Evolutionary conservation across 345 rosid genomes (phyloP).

Genomic region (Crucihimalaya himalaica): DNA sequence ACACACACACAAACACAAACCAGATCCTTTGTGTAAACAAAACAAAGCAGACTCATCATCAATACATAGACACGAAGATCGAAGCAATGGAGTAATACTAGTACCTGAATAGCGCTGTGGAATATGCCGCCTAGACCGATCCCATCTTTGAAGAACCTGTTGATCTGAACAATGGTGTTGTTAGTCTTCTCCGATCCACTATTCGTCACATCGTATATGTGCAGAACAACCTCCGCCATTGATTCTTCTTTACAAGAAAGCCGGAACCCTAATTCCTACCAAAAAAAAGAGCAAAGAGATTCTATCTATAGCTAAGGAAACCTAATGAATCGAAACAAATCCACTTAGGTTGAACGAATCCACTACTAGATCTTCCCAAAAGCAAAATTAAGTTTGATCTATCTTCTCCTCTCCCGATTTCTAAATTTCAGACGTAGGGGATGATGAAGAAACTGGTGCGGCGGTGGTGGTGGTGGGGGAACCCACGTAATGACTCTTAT

Average conservation of each 20-base stretch:
- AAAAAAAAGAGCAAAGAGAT: not conserved
- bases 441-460: slow-evolving; percentile 18
- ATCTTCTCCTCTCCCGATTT: not conserved
- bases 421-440: not conserved
- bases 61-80: not conserved
- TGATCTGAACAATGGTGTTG: slow-evolving; percentile 86
- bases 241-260: slow-evolving; percentile 13
- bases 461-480: slow-evolving; percentile 15
- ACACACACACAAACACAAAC: not conserved
- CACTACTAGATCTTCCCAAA: not conserved
- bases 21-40: not conserved
- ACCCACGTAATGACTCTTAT: not conserved
- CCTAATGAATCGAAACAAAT: not conserved
- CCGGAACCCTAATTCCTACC: slow-evolving; percentile 46
- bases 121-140: slow-evolving; percentile 88
- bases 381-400: not conserved
- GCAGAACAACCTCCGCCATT: slow-evolving; percentile 81
- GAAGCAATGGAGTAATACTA: slow-evolving; percentile 46
- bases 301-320: not conserved
- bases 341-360: not conserved
- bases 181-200: slow-evolving; percentile 96
- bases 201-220: slow-evolving; percentile 92
- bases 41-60: not conserved
- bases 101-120: slow-evolving; percentile 97
- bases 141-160: slow-evolving; percentile 90